Base-by-base conservation (phyloP, 306 rosid genomes). In the Elaeagnus macrophylla region DNA sequence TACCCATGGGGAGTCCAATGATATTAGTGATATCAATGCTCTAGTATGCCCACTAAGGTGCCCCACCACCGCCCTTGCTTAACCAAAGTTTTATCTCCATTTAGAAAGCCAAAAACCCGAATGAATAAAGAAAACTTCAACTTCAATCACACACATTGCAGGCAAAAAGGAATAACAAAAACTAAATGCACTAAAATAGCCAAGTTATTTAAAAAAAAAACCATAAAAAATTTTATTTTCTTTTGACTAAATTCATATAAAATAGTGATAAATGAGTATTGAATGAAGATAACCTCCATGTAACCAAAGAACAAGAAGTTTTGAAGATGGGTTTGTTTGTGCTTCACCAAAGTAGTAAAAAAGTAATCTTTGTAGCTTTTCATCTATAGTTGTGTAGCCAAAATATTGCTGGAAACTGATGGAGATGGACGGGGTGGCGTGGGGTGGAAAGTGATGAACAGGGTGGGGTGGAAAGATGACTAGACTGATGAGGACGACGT, bases 1-100 rank as follows among this genome's bases (percentile, higher is more conserved):
- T 91, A 63, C 99, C 99, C 99, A 91, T 91, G 37, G 99, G 96
- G 4, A 96, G 99, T 67, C 99, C 99, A 73, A 91, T 91, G 12
- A 96, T 87, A 46, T 91, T 91, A 3, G 99, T 87, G 74, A 91
- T 87, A 54, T 96, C 96, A 42, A 93, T 89, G 70, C 99, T 87
- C 99, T 96, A 87, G 57, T 78, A 91, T 13, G 82, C 48, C 95
- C 89, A 72, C 96, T 81, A 75, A 13, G 99, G 95, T 51, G 99
- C 96, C 53, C 99, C 95, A 1, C 83, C 83, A 44, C 63, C 60
- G 65, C 76, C 67, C 9, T 93, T 70, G 52, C 66, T 44, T 16
- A 87, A 78, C 86, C 89, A 91, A 20, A 91, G 64, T 81, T 71
- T 87, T 43, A 91, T 70, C 99, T 86, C 99, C 87, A 75, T 20